Conservation (phyloP, 495 filamentous ascomycete species). For the Podospora anserina region DNA sequence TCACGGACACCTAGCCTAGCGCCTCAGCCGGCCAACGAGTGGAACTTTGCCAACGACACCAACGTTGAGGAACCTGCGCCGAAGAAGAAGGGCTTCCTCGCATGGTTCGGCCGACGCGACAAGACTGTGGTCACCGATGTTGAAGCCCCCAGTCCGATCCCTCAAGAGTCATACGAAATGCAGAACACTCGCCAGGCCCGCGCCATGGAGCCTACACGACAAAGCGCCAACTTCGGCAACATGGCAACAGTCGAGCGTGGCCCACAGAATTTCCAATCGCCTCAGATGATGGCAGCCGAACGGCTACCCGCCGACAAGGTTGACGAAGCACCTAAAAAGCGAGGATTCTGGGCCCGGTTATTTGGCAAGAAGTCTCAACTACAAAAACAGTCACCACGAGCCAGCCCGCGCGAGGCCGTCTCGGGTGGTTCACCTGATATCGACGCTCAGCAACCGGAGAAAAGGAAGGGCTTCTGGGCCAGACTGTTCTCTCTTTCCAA, state of each 20-base stretch:
- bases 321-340: background rate
- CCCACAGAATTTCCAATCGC: background rate
- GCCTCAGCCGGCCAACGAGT: background rate
- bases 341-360: slow-evolving; percentile 2
- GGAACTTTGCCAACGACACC: background rate
- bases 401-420: background rate
- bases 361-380: slow-evolving; percentile 5
- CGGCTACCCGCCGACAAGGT: background rate
- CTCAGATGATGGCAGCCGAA: background rate
- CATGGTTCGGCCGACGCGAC: slow-evolving; percentile 1
- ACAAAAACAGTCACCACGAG: background rate
- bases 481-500: slow-evolving; percentile 11
- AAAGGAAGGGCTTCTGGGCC: slow-evolving; percentile 12
- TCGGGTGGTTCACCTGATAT: background rate
- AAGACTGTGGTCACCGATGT: slow-evolving; percentile 5
- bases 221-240: background rate
- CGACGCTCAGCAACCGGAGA: background rate
- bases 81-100: slow-evolving; percentile 5
- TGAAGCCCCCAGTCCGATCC: background rate
- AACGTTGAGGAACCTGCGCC: background rate
- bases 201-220: background rate
- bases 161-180: background rate
- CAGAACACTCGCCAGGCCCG: background rate
- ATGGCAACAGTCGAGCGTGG: background rate
- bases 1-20: background rate